Evolutionary conservation across 129 eudicot genomes (phyloP), one percentile per base, ranked within the genome.

Genomic region (Heracleum sosnowskyi): DNA sequence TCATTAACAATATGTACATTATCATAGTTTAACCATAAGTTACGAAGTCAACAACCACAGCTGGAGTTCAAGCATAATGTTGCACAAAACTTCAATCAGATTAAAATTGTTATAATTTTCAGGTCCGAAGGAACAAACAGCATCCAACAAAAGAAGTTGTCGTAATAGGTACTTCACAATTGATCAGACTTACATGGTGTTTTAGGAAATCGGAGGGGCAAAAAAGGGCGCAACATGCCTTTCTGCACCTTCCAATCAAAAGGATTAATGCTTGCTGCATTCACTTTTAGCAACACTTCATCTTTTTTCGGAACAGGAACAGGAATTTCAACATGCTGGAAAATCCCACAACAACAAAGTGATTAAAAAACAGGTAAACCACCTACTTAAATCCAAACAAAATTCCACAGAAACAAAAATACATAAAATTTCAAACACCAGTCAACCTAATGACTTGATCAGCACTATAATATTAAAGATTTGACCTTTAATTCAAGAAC

Each of bases 301-400:
- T 78, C 82, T 24, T 85, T 83, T 34, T 75, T 79, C 4, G 90
- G 84, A 11, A 75, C 73, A 71, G 93, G 93, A 62, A 82, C 83
- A 73, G 84, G 87, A 81, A 89, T 83, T 82, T 89, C 87, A 73
- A 86, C 90, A 78, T 86, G 88, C 93, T 89, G 82, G 15, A 62
- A 78, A 40, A 73, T 26, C 13, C 8, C 69, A 28, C 37, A 47
- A n/a, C 40, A 53, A 33, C 40, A 53, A 33, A 51, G 4, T 40
- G 33, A 10, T 6, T n/a, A 0, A 16, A 49, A 15, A 36, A 31
- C 53, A 0, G 12, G 33, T 2, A 29, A 24, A 46, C 46, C 53
- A 64, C 51, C 79, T n/a, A 57, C 28, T 10, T 16, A 36, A 13
- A 37, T 57, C 28, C 44, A 57, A 28, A 10, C 8, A 6, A 77